Evolutionary conservation across 495 filamentous ascomycete genomes (phyloP), one percentile per base, ranked within the genome.

Genomic region (Filosporella fistucella): DNA sequence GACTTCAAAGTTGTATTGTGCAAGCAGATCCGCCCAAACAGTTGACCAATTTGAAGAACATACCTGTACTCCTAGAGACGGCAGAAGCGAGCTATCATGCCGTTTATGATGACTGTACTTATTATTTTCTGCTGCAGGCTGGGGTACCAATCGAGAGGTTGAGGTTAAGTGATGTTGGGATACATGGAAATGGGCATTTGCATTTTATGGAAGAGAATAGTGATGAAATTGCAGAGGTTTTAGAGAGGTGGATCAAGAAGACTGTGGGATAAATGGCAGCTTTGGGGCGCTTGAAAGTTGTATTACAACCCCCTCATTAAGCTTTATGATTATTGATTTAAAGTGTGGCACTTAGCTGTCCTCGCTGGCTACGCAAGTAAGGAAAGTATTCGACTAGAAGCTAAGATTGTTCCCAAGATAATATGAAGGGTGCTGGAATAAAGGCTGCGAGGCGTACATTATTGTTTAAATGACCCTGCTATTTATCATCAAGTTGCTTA

Each of bases 161-260:
- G 39, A 58, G 74, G 39, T 63, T 82, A 43, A 60, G 52, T 0
- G 60, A 75, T 12, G 14, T 52, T 18, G 55, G 49, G 18, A 72
- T 82, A 22, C 52, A 65, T 22, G 79, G 81, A 2, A 82, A 84
- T 56, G 78, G 72, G 9, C 77, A 82, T 59, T 67, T 83, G 57
- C 65, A 75, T 41, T 80, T 80, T 50, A 61, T 83, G 52, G 79
- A 84, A 64, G 77, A 71, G 66, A 84, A 83, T 44, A 82, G 69
- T 52, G 62, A 73, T 38, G 52, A 63, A 6, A 67, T 79, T 45
- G 76, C 76, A 2, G 54, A 42, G 6, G 45, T 63, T 16, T 42
- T 80, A 14, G 55, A 68, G 33, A 43, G 50, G 26, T 76, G 72
- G 71, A 68, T 77, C 13, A 29, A 46, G 42, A 50, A 51, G 35